Base-by-base conservation (phyloP, 306 rosid species). In the Bauhinia variegata region DNA sequence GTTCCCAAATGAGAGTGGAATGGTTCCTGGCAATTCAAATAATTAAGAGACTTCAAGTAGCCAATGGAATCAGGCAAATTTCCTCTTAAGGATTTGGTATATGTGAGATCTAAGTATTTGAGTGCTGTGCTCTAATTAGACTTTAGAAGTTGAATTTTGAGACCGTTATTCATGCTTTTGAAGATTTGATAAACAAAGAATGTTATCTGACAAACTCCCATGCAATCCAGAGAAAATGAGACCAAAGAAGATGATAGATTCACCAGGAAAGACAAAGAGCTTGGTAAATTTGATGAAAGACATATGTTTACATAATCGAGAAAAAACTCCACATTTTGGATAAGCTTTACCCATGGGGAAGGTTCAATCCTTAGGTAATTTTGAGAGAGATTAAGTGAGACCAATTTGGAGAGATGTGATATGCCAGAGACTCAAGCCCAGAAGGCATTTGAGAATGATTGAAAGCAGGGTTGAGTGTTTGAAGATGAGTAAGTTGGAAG, bases 331-430 rank as follows among this genome's bases (percentile, higher is more conserved):
- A 60, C 43, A 2, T 76, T 76, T 1, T 1, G 63, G 48, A 70
- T 70, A 51, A 76, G 57, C 8, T 34, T 36, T 57, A 11, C 15
- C 60, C 60, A 54, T 0, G 18, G 12, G 11, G 39, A 30, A 12
- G 38, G 39, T 12, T n/a, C 36, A 32, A 67, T 1, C 16, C 19
- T 46, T 31, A 63, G 0, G 0, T 0, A 57, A 19, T n/a, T n/a
- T 11, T 5, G 0, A 0, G 34, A 48, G 7, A 78, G 65, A 72
- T 54, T 56, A 53, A 78, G 78, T 37, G 78, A 72, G 32, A 15
- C 43, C 49, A 78, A 60, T 54, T 66, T 78, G n/a, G 78, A 78
- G 18, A 78, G 56, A 16, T 30, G 67, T 28, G 82, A 72, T 62
- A 78, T 67, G 47, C 75, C 65, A 3, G 0, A 79, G 75, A 7